Conservation (phyloP, 2,329 filamentous ascomycete species). For the Botrytis medusae region DNA sequence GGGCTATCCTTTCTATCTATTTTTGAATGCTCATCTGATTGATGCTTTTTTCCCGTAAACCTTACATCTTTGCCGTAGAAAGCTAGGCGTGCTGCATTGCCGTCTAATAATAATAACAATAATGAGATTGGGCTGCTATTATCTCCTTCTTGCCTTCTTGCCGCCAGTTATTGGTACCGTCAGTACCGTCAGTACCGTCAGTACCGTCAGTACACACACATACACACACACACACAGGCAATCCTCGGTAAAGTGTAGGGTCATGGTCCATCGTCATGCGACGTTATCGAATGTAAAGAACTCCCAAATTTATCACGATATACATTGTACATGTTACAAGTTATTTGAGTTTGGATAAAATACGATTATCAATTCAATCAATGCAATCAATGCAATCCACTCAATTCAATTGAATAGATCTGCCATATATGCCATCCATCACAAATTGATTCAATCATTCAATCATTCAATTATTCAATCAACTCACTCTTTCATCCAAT, state of each 20-base stretch:
- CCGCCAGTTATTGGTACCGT: neutral
- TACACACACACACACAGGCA: neutral
- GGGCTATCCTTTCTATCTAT: neutral
- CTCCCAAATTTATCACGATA: no score
- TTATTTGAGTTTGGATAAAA: neutral
- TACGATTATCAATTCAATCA: neutral
- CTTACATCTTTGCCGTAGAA: neutral
- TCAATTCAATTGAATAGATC: no score
- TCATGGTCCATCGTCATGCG: no score
- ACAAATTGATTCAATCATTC: neutral
- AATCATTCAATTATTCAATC: neutral
- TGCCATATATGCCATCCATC: no score
- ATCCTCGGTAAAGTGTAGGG: neutral
- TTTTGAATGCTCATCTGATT: neutral
- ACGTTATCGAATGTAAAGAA: no score
- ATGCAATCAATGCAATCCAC: no score
- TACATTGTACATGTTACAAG: no score
- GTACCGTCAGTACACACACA: neutral
- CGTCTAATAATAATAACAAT: neutral
- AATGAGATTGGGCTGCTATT: neutral
- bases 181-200: no score
- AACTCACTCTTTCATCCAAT: no score
- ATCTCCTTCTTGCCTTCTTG: neutral
- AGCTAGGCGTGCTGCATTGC: slow-evolving; percentile 5
- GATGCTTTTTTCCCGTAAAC: neutral